Evolutionary conservation across 129 eudicot species (phyloP).

Genomic region (Apium graveolens): DNA sequence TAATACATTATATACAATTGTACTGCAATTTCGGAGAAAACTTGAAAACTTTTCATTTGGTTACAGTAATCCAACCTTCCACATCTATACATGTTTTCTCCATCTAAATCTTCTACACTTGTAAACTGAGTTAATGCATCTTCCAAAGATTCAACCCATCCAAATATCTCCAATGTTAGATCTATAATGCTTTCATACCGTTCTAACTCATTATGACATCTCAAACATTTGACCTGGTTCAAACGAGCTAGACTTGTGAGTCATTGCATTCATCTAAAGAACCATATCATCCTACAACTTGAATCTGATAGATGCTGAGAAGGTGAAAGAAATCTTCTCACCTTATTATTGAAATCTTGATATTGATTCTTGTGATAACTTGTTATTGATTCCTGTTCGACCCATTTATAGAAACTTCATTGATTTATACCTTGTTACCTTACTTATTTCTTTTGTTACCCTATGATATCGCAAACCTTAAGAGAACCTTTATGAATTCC

Average conservation of each 20-base stretch:
- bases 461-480: no score
- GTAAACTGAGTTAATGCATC: slow-evolving; percentile 92
- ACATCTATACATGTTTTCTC: slow-evolving; percentile 94
- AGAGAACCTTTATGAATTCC: no score
- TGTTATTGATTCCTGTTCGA: no score
- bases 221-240: slow-evolving; percentile 72
- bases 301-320: background rate
- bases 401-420: no score
- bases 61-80: slow-evolving; percentile 49
- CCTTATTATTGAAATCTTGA: no score
- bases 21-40: background rate
- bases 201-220: slow-evolving; percentile 76
- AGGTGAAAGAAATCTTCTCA: no score
- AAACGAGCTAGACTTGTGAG: background rate
- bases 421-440: no score
- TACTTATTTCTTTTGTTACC: no score
- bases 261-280: background rate
- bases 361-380: no score
- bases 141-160: slow-evolving; percentile 81
- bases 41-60: slow-evolving; percentile 1
- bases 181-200: slow-evolving; percentile 86
- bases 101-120: slow-evolving; percentile 81
- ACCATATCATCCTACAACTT: slow-evolving; percentile 5
- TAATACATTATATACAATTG: slow-evolving; percentile 7
- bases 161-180: slow-evolving; percentile 77